Evolutionary conservation across 2,329 filamentous ascomycete genomes (phyloP).

Genomic region (Nigrograna mackinnonii): DNA sequence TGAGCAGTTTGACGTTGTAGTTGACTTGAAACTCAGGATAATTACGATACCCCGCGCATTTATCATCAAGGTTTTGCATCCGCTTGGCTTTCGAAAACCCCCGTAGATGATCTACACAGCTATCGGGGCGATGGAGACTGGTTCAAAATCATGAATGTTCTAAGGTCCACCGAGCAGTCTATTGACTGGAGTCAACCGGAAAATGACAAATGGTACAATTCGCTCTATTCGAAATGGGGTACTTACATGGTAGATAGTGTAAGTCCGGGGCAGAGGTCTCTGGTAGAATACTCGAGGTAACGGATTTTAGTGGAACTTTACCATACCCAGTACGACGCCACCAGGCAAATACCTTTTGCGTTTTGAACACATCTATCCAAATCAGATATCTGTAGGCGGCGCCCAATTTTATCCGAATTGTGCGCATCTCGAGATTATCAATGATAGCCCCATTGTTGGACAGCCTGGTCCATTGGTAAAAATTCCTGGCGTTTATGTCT

Average conservation of each 20-base stretch:
- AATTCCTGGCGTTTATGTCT: constrained; percentile 16
- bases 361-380: constrained; percentile 15
- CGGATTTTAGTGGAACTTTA: constrained; percentile 17
- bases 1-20: too few species aligned
- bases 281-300: not conserved
- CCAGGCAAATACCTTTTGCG: constrained; percentile 17
- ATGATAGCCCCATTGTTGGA: not conserved
- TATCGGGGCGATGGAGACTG: constrained; percentile 12
- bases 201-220: constrained; percentile 4
- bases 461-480: constrained; percentile 8
- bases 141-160: constrained; percentile 17
- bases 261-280: constrained; percentile 2
- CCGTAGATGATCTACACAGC: not conserved
- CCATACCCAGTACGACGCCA: constrained; percentile 16
- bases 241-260: constrained; percentile 7
- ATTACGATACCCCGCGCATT: not conserved
- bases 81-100: constrained; percentile 4
- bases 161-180: constrained; percentile 10
- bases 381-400: not conserved
- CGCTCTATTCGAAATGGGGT: constrained; percentile 10
- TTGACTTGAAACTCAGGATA: not conserved
- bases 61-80: constrained; percentile 5
- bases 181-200: too few species aligned
- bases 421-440: constrained; percentile 15
- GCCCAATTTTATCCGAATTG: constrained; percentile 19